phyloP scores from a whole-genome alignment of 768 basidiomycete genomes.

The Podaxis sp. region DNA sequence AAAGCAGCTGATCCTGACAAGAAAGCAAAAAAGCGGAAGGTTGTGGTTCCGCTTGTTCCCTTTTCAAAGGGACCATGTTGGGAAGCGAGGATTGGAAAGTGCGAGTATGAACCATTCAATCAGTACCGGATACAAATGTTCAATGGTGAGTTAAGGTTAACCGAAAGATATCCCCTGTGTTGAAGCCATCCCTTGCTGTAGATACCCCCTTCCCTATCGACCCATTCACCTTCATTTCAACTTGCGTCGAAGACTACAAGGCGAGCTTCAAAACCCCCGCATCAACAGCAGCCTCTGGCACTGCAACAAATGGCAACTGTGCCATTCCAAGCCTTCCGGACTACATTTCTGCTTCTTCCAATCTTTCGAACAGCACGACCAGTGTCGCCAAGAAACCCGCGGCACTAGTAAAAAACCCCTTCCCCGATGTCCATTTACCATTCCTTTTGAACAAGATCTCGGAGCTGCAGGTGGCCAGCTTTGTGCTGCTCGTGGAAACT shows the following conservation, averaged over 20 bases:
- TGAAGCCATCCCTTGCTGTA: slow-evolving; percentile 23
- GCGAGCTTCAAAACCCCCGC: slow-evolving; percentile 22
- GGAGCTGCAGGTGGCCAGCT: slow-evolving; percentile 53
- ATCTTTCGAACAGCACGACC: slow-evolving; percentile 9
- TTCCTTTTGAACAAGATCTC: slow-evolving; percentile 61
- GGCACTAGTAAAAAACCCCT: slow-evolving; percentile 46
- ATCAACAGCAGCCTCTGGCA: slow-evolving; percentile 9
- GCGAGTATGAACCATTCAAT: slow-evolving; percentile 66
- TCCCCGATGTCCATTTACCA: slow-evolving; percentile 64
- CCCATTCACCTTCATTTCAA: slow-evolving; percentile 72
- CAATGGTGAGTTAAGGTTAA: slow-evolving; percentile 55
- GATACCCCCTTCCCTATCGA: slow-evolving; percentile 72
- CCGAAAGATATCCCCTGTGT: not conserved
- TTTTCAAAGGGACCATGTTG: slow-evolving; percentile 81
- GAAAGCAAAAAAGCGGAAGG: slow-evolving; percentile 68
- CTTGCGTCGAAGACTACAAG: slow-evolving; percentile 33
- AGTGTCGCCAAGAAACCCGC: slow-evolving; percentile 26
- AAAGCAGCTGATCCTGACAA: slow-evolving; percentile 55
- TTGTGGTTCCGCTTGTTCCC: slow-evolving; percentile 74
- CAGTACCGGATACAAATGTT: slow-evolving; percentile 76
- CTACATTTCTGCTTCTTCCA: slow-evolving; percentile 12
- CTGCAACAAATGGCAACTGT: slow-evolving; percentile 29
- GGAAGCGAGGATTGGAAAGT: slow-evolving; percentile 65
- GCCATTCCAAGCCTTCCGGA: slow-evolving; percentile 43
- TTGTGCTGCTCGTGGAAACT: slow-evolving; percentile 66